Conservation (phyloP, 1,284 basidiomycete species). For the Sphaerobolus stellatus region DNA sequence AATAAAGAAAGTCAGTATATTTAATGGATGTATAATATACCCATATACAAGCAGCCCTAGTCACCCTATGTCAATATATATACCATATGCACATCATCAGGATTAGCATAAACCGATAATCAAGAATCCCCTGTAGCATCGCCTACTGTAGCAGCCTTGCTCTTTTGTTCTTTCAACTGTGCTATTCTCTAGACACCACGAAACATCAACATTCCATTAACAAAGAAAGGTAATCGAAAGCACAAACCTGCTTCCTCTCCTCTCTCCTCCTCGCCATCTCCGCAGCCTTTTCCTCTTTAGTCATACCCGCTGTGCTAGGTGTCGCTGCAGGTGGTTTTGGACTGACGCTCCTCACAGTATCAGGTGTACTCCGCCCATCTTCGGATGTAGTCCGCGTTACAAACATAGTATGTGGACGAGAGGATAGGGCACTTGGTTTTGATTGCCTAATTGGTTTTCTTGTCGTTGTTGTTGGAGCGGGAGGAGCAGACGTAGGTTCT, state of each 20-base stretch:
- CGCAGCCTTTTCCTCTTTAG: slow-evolving; percentile 84
- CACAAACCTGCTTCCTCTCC: slow-evolving; percentile 75
- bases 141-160: too few relatives aligned
- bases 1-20: too few relatives aligned
- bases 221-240: too few relatives aligned
- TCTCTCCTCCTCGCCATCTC: slow-evolving; percentile 89
- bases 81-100: too few relatives aligned
- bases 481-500: background rate
- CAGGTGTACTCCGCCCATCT: slow-evolving; percentile 20
- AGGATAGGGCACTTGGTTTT: slow-evolving; percentile 1
- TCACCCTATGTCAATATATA: too few relatives aligned
- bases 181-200: too few relatives aligned
- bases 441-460: background rate
- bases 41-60: too few relatives aligned
- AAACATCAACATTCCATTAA: too few relatives aligned
- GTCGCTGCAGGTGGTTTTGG: slow-evolving; percentile 20
- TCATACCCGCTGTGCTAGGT: slow-evolving; percentile 45
- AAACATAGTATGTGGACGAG: background rate
- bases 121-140: too few relatives aligned
- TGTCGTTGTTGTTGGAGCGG: background rate
- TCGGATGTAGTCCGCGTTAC: slow-evolving; percentile 17
- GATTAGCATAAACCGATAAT: too few relatives aligned
- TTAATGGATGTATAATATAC: too few relatives aligned
- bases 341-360: slow-evolving; percentile 14
- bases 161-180: too few relatives aligned